phyloP scores from a whole-genome alignment of 1,139 yeast species.

The Candida dubliniensis region DNA sequence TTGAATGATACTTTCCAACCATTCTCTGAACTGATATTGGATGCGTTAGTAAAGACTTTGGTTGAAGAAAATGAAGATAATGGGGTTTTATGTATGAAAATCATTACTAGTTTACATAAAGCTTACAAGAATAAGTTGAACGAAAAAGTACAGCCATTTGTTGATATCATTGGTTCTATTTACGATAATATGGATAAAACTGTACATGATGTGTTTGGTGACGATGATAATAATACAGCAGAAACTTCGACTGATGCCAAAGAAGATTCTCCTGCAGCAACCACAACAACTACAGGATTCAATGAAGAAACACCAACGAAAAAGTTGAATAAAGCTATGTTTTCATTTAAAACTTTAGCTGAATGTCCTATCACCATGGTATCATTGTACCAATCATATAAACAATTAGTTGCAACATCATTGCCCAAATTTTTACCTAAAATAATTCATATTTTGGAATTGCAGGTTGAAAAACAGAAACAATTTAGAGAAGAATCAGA shows the following conservation, averaged over 20 bases:
- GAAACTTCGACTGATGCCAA: conserved; percentile 27
- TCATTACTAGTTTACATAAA: conserved; percentile 84
- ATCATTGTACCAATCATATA: conserved; percentile 83
- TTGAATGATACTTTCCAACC: conserved; percentile 82
- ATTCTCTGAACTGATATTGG: conserved; percentile 61
- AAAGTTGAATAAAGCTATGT: conserved; percentile 57
- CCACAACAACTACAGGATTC: background rate
- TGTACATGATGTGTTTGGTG: conserved; percentile 60
- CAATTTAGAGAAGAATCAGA: conserved; percentile 55
- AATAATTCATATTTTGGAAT: conserved; percentile 68
- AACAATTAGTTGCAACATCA: conserved; percentile 68
- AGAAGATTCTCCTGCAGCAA: conserved; percentile 33
- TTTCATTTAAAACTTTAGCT: conserved; percentile 86
- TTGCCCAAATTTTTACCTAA: conserved; percentile 80
- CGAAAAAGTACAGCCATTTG: conserved; percentile 77
- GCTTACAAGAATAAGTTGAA: conserved; percentile 69
- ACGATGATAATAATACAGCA: background rate
- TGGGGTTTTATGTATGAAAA: conserved; percentile 88
- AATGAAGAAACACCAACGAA: conserved; percentile 41
- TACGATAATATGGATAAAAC: conserved; percentile 81
- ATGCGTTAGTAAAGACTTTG: conserved; percentile 59
- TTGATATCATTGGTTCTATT: conserved; percentile 71
- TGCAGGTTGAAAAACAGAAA: conserved; percentile 64
- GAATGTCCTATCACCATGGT: conserved; percentile 98
- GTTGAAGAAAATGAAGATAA: conserved; percentile 90